Evolutionary conservation across 2,329 filamentous ascomycete genomes (phyloP).

Genomic region (Arthrocladium fulminans): DNA sequence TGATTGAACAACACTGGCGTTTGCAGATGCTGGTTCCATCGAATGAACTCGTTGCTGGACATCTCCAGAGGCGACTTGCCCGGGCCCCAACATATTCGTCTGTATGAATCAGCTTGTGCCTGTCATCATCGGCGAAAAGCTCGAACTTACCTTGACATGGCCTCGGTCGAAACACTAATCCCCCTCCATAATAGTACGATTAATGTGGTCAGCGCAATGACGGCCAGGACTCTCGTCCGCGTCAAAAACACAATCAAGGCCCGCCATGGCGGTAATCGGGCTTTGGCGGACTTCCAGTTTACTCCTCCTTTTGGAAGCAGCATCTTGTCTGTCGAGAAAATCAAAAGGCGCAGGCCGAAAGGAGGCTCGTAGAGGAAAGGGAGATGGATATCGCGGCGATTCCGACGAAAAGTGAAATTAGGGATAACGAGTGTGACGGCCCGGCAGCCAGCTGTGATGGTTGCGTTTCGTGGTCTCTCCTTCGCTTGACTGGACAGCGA

Average conservation of each 20-base stretch:
- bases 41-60: slow-evolving; percentile 78
- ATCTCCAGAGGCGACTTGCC: slow-evolving; percentile 94
- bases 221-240: slow-evolving; percentile 67
- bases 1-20: slow-evolving; percentile 96
- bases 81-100: slow-evolving; percentile 69
- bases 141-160: slow-evolving; percentile 74
- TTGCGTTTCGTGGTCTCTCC: slow-evolving; percentile 14
- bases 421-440: slow-evolving; percentile 3
- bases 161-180: slow-evolving; percentile 66
- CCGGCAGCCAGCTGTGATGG: slow-evolving; percentile 16
- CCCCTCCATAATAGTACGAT: slow-evolving; percentile 81
- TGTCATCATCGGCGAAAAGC: background rate
- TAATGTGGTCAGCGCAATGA: slow-evolving; percentile 60
- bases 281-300: slow-evolving; percentile 83
- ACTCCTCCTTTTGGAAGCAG: slow-evolving; percentile 82
- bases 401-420: slow-evolving; percentile 2
- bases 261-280: slow-evolving; percentile 67
- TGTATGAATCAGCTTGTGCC: slow-evolving; percentile 1
- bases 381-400: background rate
- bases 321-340: slow-evolving; percentile 49
- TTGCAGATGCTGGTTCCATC: slow-evolving; percentile 80
- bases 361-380: slow-evolving; percentile 1
- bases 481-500: background rate
- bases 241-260: slow-evolving; percentile 63
- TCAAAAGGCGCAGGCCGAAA: background rate